Evolutionary conservation across 805 yeast genomes (phyloP), one percentile per base, ranked within the genome.

Genomic region (Candida xiaguanensis): DNA sequence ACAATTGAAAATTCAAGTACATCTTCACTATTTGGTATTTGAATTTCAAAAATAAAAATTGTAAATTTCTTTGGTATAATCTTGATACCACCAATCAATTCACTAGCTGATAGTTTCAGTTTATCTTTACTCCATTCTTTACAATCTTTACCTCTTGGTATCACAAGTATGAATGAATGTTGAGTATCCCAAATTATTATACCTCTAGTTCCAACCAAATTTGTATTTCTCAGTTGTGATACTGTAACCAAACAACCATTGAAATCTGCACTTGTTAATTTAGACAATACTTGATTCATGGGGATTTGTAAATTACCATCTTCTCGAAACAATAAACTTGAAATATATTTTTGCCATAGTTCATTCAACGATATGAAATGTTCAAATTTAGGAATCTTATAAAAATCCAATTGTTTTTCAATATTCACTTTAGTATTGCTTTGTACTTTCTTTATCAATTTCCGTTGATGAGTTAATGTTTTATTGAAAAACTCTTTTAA

Each of bases 161-260:
- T 73, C 9, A 80, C 79, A 34, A 88, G 52, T 2, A 86, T 72
- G 52, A 86, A 82, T 43, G 75, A 74, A 47, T 79, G 78, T 55
- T 84, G 88, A 7, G 91, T 75, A 55, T 89, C 97, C 84, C 93
- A 85, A 2, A 86, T 63, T 2, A 89, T 85, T 4, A 89, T 84
- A 0, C 97, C 97, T 27, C 66, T 48, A 23, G 72, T 50, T 0
- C 93, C 95, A 6, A 82, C 68, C 40, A 76, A 53, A 36, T 77
- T 72, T 4, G 70, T 63, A 50, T 82, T 83, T 15, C 63, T 60
- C n/a, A 86, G 69, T 34, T 77, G 73, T 2, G 68, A 50, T 0
- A 89, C 89, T 11, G 68, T 69, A 11, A 88, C 41, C 30, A 59
- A 56, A n/a, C 93, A 76, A 3, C 97, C 96, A 49, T 82, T 83